These are phyloP conservation scores for Elsinoe ampelina DNA, from an alignment of 2,329 filamentous ascomycete species.

Conservation along the genomic window DNA sequence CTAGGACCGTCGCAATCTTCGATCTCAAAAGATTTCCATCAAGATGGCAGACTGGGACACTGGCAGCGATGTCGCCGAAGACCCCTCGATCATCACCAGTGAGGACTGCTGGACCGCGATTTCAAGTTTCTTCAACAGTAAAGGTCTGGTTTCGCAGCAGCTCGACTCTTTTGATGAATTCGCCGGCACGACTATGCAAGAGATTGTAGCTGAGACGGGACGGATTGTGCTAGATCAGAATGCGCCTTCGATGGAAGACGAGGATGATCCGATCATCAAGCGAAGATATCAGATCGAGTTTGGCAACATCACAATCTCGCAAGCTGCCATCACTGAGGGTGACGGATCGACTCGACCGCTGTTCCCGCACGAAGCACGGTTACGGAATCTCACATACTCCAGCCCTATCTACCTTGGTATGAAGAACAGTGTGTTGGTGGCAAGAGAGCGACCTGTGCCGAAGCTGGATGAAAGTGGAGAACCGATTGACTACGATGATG, in stretches of 20 bases:
- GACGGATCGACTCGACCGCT: slow-evolving; percentile 80
- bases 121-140: slow-evolving; percentile 89
- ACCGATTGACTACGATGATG: slow-evolving; percentile 33
- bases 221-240: slow-evolving; percentile 90
- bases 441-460: slow-evolving; percentile 62
- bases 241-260: slow-evolving; percentile 64
- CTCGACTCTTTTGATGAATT: slow-evolving; percentile 98
- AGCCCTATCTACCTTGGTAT: slow-evolving; percentile 86
- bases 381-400: slow-evolving; percentile 92
- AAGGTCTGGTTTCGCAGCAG: slow-evolving; percentile 94
- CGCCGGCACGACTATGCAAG: slow-evolving; percentile 85
- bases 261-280: slow-evolving; percentile 62
- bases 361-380: slow-evolving; percentile 85
- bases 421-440: slow-evolving; percentile 72
- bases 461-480: slow-evolving; percentile 61
- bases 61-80: slow-evolving; percentile 16
- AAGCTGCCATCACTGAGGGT: slow-evolving; percentile 84
- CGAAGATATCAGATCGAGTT: slow-evolving; percentile 94
- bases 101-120: slow-evolving; percentile 99
- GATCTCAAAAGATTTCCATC: not conserved
- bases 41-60: slow-evolving; percentile 17
- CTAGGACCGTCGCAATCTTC: no score
- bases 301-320: slow-evolving; percentile 77
- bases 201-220: slow-evolving; percentile 86
- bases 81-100: slow-evolving; percentile 58